phyloP scores from a whole-genome alignment of 2,329 filamentous ascomycete genomes.

The Cladorrhinum sp. region DNA sequence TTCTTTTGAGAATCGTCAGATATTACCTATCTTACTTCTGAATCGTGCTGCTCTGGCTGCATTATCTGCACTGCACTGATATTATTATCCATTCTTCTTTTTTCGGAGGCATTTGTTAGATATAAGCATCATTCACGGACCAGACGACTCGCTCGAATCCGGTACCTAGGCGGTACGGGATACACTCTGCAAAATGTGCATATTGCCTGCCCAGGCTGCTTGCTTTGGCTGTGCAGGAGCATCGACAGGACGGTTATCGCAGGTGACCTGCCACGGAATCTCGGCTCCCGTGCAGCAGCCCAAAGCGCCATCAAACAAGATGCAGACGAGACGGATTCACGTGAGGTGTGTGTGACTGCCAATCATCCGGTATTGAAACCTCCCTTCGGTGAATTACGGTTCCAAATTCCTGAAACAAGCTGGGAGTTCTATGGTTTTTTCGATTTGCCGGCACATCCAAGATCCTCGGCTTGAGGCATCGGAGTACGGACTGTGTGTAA shows the following conservation, averaged over 20 bases:
- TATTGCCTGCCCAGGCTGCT: background rate
- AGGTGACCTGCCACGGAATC: slow-evolving; percentile 9
- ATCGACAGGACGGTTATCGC: slow-evolving; percentile 8
- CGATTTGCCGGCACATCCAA: background rate
- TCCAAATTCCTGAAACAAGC: background rate
- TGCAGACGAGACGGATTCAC: too few relatives aligned
- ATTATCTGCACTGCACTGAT: background rate
- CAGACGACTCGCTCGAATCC: too few relatives aligned
- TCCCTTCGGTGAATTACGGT: background rate
- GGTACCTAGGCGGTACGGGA: too few relatives aligned
- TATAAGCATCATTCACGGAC: too few relatives aligned
- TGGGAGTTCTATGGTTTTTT: background rate
- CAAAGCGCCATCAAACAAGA: background rate
- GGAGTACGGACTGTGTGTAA: background rate
- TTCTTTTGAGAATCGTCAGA: too few relatives aligned
- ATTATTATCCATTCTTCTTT: too few relatives aligned
- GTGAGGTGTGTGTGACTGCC: background rate
- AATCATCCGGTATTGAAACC: background rate
- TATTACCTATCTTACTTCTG: too few relatives aligned
- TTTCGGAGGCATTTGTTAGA: too few relatives aligned
- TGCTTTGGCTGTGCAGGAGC: background rate
- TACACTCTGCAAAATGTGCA: background rate
- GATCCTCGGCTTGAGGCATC: background rate
- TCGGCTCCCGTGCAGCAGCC: slow-evolving; percentile 1
- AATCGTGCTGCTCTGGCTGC: too few relatives aligned